These are phyloP conservation scores for Pseudocercospora pini-densiflorae DNA, from an alignment of 2,329 filamentous ascomycete species.

Conservation along the genomic window DNA sequence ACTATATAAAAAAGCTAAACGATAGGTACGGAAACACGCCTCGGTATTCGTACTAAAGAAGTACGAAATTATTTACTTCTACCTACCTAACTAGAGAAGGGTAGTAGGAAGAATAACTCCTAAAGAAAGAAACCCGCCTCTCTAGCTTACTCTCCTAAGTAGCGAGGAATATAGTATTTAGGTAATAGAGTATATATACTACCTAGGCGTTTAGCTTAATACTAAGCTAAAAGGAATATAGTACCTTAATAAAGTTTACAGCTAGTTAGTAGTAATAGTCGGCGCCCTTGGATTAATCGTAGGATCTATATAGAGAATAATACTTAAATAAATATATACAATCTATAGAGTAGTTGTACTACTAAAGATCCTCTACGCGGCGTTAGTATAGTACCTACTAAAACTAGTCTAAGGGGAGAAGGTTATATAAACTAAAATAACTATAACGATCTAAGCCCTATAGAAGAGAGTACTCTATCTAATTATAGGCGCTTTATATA, in stretches of 20 bases:
- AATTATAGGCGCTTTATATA: background rate
- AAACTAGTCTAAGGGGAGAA: background rate
- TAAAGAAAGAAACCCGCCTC: background rate
- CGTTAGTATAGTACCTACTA: background rate
- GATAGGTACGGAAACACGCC: background rate
- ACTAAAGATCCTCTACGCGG: background rate
- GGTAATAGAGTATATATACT: too few species aligned
- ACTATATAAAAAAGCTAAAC: background rate
- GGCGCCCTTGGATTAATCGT: background rate
- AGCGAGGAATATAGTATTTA: too few species aligned
- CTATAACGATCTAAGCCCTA: background rate
- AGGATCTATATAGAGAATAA: background rate
- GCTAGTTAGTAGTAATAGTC: too few species aligned
- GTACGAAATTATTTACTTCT: conserved; percentile 4
- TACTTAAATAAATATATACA: background rate
- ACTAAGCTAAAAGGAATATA: background rate
- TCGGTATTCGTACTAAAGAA: background rate
- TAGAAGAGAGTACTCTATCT: background rate
- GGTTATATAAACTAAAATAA: background rate
- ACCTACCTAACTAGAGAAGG: background rate
- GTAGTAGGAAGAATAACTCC: background rate
- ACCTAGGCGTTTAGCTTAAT: background rate
- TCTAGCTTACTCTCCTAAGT: too few species aligned
- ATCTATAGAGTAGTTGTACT: background rate
- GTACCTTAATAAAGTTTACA: background rate